Evolutionary conservation across 306 rosid species (phyloP).

Genomic region (Corylus americana): DNA sequence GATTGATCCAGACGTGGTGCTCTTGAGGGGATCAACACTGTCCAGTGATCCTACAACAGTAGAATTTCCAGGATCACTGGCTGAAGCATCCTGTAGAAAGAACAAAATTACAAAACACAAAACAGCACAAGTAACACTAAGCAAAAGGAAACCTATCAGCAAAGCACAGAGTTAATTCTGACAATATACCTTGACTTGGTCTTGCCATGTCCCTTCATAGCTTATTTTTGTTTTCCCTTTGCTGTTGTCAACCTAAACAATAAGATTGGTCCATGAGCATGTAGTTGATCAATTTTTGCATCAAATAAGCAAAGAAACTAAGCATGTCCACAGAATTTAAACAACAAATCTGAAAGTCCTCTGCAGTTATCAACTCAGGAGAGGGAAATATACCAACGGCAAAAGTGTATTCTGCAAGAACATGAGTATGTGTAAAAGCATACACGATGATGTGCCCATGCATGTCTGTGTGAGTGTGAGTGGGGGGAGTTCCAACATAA

Average conservation of each 20-base stretch:
- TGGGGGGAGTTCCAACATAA: too few relatives aligned
- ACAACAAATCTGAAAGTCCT: not conserved
- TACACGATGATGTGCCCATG: not conserved
- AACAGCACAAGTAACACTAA: constrained; percentile 15
- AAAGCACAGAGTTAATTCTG: constrained; percentile 1
- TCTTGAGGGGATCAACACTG: constrained; percentile 48
- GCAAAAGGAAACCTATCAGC: constrained; percentile 11
- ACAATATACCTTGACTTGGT: constrained; percentile 7
- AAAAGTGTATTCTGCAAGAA: not conserved
- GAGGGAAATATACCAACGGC: not conserved
- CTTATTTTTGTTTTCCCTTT: constrained; percentile 10
- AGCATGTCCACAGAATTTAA: not conserved
- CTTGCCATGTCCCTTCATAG: constrained; percentile 14
- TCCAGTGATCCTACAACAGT: constrained; percentile 46
- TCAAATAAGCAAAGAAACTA: not conserved
- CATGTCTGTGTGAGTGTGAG: not conserved
- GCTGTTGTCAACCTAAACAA: constrained; percentile 5
- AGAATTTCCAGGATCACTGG: constrained; percentile 39
- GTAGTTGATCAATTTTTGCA: not conserved
- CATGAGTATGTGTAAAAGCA: not conserved
- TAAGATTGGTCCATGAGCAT: not conserved
- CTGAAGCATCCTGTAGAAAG: constrained; percentile 43
- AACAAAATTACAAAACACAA: constrained; percentile 11
- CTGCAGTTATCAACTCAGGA: not conserved
- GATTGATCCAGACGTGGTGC: constrained; percentile 48